Evolutionary conservation across 2,329 filamentous ascomycete species (phyloP).

Genomic region (Calonectria ilicicola): DNA sequence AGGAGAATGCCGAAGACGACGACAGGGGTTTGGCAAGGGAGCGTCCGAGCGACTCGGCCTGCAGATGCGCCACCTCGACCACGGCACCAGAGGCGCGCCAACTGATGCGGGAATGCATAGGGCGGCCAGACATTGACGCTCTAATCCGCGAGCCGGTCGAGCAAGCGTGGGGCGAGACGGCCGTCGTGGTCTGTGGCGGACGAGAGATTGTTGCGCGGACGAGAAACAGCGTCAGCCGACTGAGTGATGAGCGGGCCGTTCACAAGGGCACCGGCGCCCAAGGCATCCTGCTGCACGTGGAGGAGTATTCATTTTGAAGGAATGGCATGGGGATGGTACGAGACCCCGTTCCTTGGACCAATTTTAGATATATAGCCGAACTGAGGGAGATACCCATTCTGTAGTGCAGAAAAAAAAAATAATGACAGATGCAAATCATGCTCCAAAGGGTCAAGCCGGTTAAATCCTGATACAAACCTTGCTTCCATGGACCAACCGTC

Average conservation of each 20-base stretch:
- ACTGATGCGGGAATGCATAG: slow-evolving; percentile 56
- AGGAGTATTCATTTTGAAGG: slow-evolving; percentile 67
- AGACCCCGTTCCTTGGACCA: background rate
- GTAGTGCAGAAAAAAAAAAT: background rate
- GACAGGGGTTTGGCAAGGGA: slow-evolving; percentile 6
- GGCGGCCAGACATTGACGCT: slow-evolving; percentile 62
- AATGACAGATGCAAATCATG: slow-evolving; percentile 2
- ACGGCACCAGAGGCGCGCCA: slow-evolving; percentile 31
- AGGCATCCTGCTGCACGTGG: slow-evolving; percentile 70
- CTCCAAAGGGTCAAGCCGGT: background rate
- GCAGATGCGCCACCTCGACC: slow-evolving; percentile 13
- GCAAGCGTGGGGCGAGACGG: slow-evolving; percentile 70
- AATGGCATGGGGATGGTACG: background rate
- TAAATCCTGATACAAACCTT: slow-evolving; percentile 9
- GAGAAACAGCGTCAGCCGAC: slow-evolving; percentile 65
- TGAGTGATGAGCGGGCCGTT: slow-evolving; percentile 72
- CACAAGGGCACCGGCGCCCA: slow-evolving; percentile 75
- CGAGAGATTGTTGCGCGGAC: slow-evolving; percentile 64
- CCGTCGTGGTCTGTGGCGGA: slow-evolving; percentile 70
- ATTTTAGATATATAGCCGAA: slow-evolving; percentile 6
- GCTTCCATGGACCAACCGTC: background rate
- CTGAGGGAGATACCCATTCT: slow-evolving; percentile 5
- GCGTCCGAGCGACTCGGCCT: slow-evolving; percentile 30
- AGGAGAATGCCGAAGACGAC: slow-evolving; percentile 30
- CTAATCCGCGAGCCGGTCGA: slow-evolving; percentile 68